Evolutionary conservation across 768 basidiomycete genomes (phyloP).

Genomic region (Psilocybe sp.): DNA sequence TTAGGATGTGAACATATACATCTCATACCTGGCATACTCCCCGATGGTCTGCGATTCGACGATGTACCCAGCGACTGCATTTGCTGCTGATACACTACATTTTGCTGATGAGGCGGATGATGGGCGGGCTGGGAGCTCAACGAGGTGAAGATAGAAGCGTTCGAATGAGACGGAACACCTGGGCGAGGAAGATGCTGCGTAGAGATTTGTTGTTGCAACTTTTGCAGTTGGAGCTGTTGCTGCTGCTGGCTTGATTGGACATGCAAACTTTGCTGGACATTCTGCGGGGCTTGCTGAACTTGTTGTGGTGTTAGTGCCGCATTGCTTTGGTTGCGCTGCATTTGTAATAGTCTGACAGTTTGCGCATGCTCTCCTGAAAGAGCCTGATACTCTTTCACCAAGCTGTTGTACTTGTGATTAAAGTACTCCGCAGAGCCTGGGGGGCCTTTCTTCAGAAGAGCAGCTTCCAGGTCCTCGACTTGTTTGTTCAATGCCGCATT

Average conservation of each 20-base stretch:
- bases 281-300: neutral
- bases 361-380: too few relatives aligned
- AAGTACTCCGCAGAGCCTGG: too few relatives aligned
- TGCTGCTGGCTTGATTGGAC: neutral
- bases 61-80: neutral
- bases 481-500: neutral
- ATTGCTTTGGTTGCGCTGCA: too few relatives aligned
- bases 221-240: conserved; percentile 3
- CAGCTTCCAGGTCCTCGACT: too few relatives aligned
- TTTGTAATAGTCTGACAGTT: too few relatives aligned
- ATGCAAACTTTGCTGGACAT: neutral
- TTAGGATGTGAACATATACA: too few relatives aligned
- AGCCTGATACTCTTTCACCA: neutral
- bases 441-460: too few relatives aligned
- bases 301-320: too few relatives aligned
- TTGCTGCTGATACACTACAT: neutral
- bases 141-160: neutral
- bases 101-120: too few relatives aligned
- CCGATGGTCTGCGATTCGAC: neutral
- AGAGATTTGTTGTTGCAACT: neutral
- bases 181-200: too few relatives aligned
- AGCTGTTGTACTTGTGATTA: conserved; percentile 6
- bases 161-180: neutral
- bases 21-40: neutral
- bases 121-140: too few relatives aligned